Percentiles rank a stretch among this genome's conserved stretches.
Evolutionary conservation across 176 grass and related monocot species (phyloP).

Genomic region (Poa pratensis): DNA sequence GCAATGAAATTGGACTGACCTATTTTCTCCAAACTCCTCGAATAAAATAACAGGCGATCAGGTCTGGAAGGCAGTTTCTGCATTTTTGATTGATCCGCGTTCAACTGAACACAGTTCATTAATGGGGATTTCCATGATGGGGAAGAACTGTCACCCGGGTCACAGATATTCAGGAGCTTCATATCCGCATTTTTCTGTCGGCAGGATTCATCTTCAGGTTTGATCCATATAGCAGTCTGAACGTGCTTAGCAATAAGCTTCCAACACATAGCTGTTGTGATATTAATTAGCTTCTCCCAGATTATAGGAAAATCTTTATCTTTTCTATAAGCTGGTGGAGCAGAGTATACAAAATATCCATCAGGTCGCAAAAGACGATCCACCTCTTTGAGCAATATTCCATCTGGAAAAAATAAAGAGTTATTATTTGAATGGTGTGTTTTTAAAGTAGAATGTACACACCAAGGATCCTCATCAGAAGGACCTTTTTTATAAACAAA

Average conservation of each 20-base stretch:
- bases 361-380: slow-evolving; percentile 84
- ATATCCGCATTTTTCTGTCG: slow-evolving; percentile 66
- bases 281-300: slow-evolving; percentile 85
- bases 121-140: slow-evolving; percentile 78
- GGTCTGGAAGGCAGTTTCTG: slow-evolving; percentile 69
- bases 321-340: slow-evolving; percentile 97
- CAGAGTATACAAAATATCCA: slow-evolving; percentile 98
- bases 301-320: slow-evolving; percentile 87
- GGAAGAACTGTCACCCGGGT: slow-evolving; percentile 49
- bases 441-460: slow-evolving; percentile 18
- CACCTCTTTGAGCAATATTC: slow-evolving; percentile 96
- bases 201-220: slow-evolving; percentile 76
- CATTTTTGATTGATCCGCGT: slow-evolving; percentile 49
- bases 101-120: slow-evolving; percentile 79
- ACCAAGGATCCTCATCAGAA: slow-evolving; percentile 29
- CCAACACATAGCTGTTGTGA: slow-evolving; percentile 95
- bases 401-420: slow-evolving; percentile 63
- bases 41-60: slow-evolving; percentile 82
- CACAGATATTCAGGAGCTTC: slow-evolving; percentile 72
- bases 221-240: slow-evolving; percentile 97
- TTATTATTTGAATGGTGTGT: neutral
- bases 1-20: slow-evolving; percentile 57
- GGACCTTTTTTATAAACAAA: neutral
- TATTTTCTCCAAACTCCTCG: slow-evolving; percentile 84
- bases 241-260: slow-evolving; percentile 83